Conservation (phyloP, 2,329 filamentous ascomycete genomes). For the Aspergillus floridensis region DNA sequence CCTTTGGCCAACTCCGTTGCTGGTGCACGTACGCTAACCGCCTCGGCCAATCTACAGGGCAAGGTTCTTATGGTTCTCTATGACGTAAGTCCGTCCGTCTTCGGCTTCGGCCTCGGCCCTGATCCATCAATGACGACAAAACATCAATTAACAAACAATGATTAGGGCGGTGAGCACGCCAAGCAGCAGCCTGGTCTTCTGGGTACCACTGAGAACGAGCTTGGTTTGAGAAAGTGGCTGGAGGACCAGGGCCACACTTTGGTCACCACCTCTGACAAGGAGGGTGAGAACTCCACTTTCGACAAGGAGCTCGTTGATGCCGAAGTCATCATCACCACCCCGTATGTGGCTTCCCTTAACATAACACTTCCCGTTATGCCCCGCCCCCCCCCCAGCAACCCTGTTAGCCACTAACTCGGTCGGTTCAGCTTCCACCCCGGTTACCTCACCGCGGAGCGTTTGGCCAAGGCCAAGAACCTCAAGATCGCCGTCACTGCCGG, state of each 20-base stretch:
- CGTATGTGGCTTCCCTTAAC: conserved; percentile 54
- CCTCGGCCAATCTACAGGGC: conserved; percentile 71
- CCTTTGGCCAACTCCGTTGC: conserved; percentile 45
- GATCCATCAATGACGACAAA: not conserved
- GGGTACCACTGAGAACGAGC: conserved; percentile 97
- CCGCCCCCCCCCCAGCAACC: not conserved
- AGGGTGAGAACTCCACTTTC: conserved; percentile 86
- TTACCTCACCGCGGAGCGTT: conserved; percentile 93
- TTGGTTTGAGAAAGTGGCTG: conserved; percentile 94
- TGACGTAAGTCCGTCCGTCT: conserved; percentile 63
- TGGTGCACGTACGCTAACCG: conserved; percentile 62
- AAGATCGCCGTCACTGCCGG: conserved; percentile 96
- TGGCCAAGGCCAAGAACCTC: conserved; percentile 97
- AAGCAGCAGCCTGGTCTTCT: conserved; percentile 82
- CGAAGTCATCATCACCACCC: conserved; percentile 98
- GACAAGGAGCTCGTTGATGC: conserved; percentile 95
- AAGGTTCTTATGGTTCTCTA: conserved; percentile 94
- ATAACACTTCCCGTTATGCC: not conserved
- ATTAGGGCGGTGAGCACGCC: conserved; percentile 75
- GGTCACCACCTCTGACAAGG: conserved; percentile 96
- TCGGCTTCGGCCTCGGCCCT: not conserved
- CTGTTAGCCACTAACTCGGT: conserved; percentile 9
- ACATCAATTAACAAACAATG: conserved; percentile 8
- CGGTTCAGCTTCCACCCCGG: conserved; percentile 86
- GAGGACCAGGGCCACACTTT: conserved; percentile 96